Conservation (phyloP, 352 stramenopile species). For the Pythium grandisporangium region DNA sequence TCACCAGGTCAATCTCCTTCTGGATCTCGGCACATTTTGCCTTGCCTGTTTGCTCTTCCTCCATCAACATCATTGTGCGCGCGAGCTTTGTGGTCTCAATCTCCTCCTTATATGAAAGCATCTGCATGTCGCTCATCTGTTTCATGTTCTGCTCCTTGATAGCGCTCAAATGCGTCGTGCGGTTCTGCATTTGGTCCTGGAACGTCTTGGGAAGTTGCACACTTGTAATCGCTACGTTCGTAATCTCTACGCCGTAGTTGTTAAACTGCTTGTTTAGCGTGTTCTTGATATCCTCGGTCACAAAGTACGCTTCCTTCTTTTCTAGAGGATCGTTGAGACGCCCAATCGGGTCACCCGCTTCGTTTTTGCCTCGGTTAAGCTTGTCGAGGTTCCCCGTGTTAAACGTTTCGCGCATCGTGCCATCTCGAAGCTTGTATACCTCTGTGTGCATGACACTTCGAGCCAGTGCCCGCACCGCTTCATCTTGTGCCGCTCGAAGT, state of each 20-base stretch:
- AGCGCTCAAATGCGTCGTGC: conserved; percentile 51
- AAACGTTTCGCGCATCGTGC: conserved; percentile 57
- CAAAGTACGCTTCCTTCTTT: conserved; percentile 24
- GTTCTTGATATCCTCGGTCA: conserved; percentile 56
- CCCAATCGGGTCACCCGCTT: conserved; percentile 5
- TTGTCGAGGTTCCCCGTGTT: conserved; percentile 34
- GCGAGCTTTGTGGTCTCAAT: conserved; percentile 43
- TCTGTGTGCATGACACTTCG: conserved; percentile 85
- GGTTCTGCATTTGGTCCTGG: conserved; percentile 55
- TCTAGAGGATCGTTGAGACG: conserved; percentile 6
- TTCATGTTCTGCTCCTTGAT: conserved; percentile 77
- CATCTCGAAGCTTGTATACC: conserved; percentile 78
- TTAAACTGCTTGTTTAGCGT: conserved; percentile 67
- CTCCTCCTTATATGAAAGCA: conserved; percentile 50
- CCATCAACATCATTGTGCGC: conserved; percentile 35
- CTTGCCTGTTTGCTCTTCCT: conserved; percentile 54
- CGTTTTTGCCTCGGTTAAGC: conserved; percentile 9
- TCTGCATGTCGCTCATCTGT: conserved; percentile 69
- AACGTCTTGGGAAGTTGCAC: conserved; percentile 50
- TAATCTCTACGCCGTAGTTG: conserved; percentile 64
- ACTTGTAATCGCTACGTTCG: conserved; percentile 56
- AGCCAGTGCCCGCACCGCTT: conserved; percentile 70
- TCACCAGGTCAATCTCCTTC: conserved; percentile 44
- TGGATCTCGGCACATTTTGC: conserved; percentile 44
- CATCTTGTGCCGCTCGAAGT: conserved; percentile 71